Conservation (phyloP, 75 land plant species). For the Selaginella moellendorffii region DNA sequence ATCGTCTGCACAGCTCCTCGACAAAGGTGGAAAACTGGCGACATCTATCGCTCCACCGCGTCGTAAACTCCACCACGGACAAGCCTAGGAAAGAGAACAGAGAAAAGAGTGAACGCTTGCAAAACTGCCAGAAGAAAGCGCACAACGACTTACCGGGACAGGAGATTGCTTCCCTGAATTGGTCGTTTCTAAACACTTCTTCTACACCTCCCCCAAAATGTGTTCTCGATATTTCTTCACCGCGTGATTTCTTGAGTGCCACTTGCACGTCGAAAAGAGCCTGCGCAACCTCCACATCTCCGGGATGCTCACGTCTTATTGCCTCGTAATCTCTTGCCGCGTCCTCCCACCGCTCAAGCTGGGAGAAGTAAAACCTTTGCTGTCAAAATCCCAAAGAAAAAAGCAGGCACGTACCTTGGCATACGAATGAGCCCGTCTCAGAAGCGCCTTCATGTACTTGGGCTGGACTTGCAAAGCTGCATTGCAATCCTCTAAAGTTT, state of each 20-base stretch:
- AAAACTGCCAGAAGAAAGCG: background rate
- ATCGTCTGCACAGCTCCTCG: slow-evolving; percentile 45
- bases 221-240: slow-evolving; percentile 38
- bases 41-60: slow-evolving; percentile 32
- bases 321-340: slow-evolving; percentile 61
- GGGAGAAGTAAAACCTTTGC: background rate
- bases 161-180: slow-evolving; percentile 40
- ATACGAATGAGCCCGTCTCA: slow-evolving; percentile 66
- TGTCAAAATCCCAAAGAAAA: background rate
- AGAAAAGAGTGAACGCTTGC: background rate
- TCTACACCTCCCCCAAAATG: slow-evolving; percentile 45
- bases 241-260: slow-evolving; percentile 40
- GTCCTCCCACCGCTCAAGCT: slow-evolving; percentile 79
- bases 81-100: slow-evolving; percentile 38
- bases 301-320: slow-evolving; percentile 46
- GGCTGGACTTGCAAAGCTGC: slow-evolving; percentile 59
- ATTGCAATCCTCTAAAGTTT: slow-evolving; percentile 70
- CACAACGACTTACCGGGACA: slow-evolving; percentile 34
- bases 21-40: slow-evolving; percentile 38
- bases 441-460: slow-evolving; percentile 72
- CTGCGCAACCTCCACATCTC: slow-evolving; percentile 48
- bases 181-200: slow-evolving; percentile 35
- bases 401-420: slow-evolving; percentile 36
- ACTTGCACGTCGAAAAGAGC: slow-evolving; percentile 53
- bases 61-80: slow-evolving; percentile 51